phyloP scores from a whole-genome alignment of 129 eudicot genomes.

The Pulicaria dysenterica region DNA sequence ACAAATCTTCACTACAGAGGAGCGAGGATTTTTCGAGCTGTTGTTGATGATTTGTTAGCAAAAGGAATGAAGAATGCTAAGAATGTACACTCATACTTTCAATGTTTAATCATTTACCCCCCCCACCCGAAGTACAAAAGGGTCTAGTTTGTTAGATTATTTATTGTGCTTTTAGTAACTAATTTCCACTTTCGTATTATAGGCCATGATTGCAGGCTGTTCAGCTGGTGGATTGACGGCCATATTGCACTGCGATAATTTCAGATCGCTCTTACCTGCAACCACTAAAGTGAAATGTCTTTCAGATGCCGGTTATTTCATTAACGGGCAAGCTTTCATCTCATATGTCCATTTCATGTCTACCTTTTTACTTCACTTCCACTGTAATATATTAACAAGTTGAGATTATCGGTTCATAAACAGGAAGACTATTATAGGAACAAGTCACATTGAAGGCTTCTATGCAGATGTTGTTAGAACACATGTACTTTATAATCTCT shows the following conservation, averaged over 20 bases:
- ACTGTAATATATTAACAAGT: neutral
- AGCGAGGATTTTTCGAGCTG: slow-evolving; percentile 79
- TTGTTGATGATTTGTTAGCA: slow-evolving; percentile 78
- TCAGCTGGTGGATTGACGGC: slow-evolving; percentile 95
- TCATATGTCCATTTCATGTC: neutral
- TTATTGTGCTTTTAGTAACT: neutral
- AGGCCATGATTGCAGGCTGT: slow-evolving; percentile 92
- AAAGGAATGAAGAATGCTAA: slow-evolving; percentile 91
- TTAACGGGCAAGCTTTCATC: slow-evolving; percentile 58
- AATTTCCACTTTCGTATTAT: neutral
- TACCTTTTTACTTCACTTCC: neutral
- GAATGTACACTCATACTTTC: slow-evolving; percentile 49
- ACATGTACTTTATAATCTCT: slow-evolving; percentile 47
- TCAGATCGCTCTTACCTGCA: slow-evolving; percentile 68
- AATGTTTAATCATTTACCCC: slow-evolving; percentile 17
- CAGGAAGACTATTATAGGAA: slow-evolving; percentile 83
- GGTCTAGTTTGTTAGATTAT: no score
- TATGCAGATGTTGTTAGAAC: slow-evolving; percentile 66
- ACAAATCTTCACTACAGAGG: slow-evolving; percentile 87
- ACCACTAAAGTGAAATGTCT: slow-evolving; percentile 82
- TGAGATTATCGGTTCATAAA: slow-evolving; percentile 16
- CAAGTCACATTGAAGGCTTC: slow-evolving; percentile 69
- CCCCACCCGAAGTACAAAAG: no score
- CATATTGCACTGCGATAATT: slow-evolving; percentile 82
- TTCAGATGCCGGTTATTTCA: slow-evolving; percentile 87